Conservation (phyloP, 108 stramenopile species). For the Aurantiochytrium sp. region DNA sequence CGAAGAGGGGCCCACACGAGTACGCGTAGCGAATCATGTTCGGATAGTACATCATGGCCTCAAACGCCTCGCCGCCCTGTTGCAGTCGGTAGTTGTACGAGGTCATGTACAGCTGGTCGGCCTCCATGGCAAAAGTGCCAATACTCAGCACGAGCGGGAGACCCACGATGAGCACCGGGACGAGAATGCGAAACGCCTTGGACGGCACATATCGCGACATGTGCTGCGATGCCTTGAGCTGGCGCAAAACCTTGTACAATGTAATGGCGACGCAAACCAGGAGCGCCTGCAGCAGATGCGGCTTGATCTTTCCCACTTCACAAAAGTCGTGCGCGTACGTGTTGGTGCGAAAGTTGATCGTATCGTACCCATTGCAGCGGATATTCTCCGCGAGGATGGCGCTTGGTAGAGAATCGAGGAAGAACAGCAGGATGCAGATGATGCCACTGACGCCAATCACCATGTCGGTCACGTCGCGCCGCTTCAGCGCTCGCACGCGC, state of each 20-base stretch:
- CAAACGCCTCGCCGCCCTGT: not conserved
- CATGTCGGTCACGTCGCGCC: not conserved
- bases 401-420: not conserved
- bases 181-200: not conserved
- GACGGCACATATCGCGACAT: not conserved
- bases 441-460: not conserved
- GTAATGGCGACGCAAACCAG: not conserved
- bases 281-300: not conserved
- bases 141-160: not conserved
- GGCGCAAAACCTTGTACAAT: not conserved
- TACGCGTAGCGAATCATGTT: not conserved
- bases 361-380: not conserved
- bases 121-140: not conserved
- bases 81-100: not conserved
- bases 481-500: not conserved
- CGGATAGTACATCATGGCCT: not conserved
- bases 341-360: not conserved
- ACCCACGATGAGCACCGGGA: not conserved
- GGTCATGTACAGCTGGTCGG: not conserved
- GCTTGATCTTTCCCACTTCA: not conserved
- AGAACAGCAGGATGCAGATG: not conserved
- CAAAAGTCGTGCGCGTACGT: not conserved
- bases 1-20: not conserved
- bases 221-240: not conserved
- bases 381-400: not conserved